These are phyloP conservation scores for Haplosporangium gracile DNA, from an alignment of 192 early-diverging fungal genomes.

Conservation along the genomic window DNA sequence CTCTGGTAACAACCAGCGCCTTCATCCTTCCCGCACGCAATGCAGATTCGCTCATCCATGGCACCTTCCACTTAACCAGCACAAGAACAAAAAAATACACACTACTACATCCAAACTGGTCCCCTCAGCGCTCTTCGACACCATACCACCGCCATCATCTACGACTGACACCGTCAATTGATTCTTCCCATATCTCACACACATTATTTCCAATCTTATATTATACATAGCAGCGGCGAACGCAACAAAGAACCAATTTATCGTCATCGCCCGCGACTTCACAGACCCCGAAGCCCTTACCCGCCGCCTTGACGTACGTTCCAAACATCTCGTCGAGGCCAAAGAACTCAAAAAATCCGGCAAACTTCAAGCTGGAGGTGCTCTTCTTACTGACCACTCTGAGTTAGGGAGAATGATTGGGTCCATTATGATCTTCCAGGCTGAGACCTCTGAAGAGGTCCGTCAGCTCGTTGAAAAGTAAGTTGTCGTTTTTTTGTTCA, in stretches of 20 bases:
- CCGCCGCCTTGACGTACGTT: conserved; percentile 58
- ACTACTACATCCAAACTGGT: not conserved
- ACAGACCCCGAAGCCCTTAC: conserved; percentile 61
- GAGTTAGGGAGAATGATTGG: conserved; percentile 66
- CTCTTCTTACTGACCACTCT: conserved; percentile 63
- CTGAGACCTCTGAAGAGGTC: conserved; percentile 61
- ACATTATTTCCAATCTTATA: not conserved
- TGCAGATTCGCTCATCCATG: no score
- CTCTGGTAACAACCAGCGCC: not conserved
- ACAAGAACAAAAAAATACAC: not conserved
- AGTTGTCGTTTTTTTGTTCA: not conserved
- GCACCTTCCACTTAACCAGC: no score
- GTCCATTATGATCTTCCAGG: conserved; percentile 64
- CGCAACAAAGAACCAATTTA: conserved; percentile 46
- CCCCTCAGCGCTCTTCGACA: no score
- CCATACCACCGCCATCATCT: not conserved
- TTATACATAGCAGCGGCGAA: not conserved
- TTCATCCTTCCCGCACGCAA: not conserved
- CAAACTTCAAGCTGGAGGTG: conserved; percentile 62
- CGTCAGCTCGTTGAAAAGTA: conserved; percentile 53
- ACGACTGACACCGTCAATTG: not conserved
- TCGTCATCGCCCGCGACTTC: conserved; percentile 67
- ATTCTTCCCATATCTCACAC: not conserved
- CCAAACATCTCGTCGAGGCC: conserved; percentile 60
- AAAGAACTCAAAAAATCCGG: conserved; percentile 44